phyloP scores from a whole-genome alignment of 495 filamentous ascomycete genomes.

The Aspergillus mulundensis region DNA sequence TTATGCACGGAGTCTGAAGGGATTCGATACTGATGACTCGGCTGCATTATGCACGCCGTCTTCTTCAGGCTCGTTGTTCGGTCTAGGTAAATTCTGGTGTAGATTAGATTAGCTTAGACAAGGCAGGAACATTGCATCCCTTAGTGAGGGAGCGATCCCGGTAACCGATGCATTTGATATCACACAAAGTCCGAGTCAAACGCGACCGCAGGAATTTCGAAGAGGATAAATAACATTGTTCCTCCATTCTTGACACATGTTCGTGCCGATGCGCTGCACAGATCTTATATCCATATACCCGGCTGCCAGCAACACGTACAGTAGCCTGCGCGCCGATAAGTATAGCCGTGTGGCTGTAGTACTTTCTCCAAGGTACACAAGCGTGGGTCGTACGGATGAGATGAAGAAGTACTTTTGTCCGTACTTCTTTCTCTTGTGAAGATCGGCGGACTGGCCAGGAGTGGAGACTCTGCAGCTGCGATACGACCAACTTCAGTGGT shows the following conservation, averaged over 20 bases:
- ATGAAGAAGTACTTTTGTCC: slow-evolving; percentile 1
- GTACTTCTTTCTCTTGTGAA: not conserved
- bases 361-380: not conserved
- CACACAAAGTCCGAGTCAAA: not conserved
- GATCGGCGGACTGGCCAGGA: not conserved
- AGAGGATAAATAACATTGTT: slow-evolving; percentile 4
- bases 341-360: not conserved
- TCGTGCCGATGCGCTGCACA: not conserved
- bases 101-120: slow-evolving; percentile 10
- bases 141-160: not conserved
- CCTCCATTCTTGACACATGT: not conserved
- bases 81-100: not conserved
- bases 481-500: not conserved
- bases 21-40: not conserved
- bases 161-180: slow-evolving; percentile 3
- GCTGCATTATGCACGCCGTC: slow-evolving; percentile 12
- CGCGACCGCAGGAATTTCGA: not conserved
- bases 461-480: slow-evolving; percentile 3
- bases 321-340: not conserved
- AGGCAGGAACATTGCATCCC: slow-evolving; percentile 3
- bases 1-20: no score
- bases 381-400: not conserved
- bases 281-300: not conserved
- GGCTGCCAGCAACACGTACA: not conserved
- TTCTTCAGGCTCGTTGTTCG: not conserved